Conservation (phyloP, 768 basidiomycete genomes). For the Pleurotus djamor region DNA sequence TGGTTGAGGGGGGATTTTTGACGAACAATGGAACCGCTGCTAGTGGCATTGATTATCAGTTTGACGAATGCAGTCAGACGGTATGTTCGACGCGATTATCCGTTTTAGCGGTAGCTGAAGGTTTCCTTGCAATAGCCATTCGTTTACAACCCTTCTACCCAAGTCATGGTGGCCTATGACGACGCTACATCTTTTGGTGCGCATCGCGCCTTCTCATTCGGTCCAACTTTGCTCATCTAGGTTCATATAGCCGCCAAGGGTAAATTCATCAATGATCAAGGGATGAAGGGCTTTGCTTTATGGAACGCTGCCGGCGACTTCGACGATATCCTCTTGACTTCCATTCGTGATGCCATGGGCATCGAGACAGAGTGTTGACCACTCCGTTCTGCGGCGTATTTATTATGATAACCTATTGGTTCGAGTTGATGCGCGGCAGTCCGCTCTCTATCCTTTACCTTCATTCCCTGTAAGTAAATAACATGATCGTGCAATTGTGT, state of each 20-base stretch:
- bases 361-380: conserved; percentile 9
- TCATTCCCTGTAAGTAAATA: neutral
- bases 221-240: neutral
- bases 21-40: conserved; percentile 44
- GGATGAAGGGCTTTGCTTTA: conserved; percentile 63
- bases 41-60: conserved; percentile 47
- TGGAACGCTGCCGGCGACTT: conserved; percentile 75
- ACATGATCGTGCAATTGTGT: neutral
- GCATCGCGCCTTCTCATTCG: neutral
- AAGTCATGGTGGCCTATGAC: conserved; percentile 50
- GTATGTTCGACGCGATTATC: conserved; percentile 33
- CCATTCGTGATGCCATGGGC: conserved; percentile 23
- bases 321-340: conserved; percentile 40
- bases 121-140: conserved; percentile 30
- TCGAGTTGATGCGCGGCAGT: neutral
- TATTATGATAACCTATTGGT: neutral
- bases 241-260: conserved; percentile 48
- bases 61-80: conserved; percentile 71
- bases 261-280: conserved; percentile 46
- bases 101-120: neutral
- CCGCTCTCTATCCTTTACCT: neutral
- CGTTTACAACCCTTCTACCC: conserved; percentile 35
- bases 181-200: conserved; percentile 18
- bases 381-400: too few species aligned
- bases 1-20: conserved; percentile 57